Percentiles rank a stretch among this genome's conserved stretches.
Evolutionary conservation across 1,139 yeast genomes (phyloP).

Genomic region (Blastobotrys raffinosifermentans): DNA sequence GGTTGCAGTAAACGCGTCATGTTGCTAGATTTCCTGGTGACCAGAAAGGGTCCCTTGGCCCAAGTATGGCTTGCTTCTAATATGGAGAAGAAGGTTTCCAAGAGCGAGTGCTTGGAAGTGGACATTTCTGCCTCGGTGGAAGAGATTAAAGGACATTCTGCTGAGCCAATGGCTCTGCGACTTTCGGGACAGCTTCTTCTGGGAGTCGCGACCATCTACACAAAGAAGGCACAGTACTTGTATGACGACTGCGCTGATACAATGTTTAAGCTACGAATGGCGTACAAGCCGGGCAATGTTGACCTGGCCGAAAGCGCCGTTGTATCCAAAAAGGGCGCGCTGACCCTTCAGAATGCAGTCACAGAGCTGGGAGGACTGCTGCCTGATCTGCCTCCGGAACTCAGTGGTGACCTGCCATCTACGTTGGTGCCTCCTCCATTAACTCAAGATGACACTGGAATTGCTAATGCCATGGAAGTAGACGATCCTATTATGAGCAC

Average conservation of each 20-base stretch:
- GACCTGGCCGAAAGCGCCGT: conserved; percentile 48
- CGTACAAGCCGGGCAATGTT: conserved; percentile 51
- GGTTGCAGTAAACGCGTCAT: conserved; percentile 7
- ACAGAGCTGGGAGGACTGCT: conserved; percentile 56
- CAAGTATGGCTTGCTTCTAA: conserved; percentile 94
- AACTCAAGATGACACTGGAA: conserved; percentile 4
- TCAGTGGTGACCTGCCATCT: conserved; percentile 22
- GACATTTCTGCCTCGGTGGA: conserved; percentile 64
- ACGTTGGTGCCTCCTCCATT: conserved; percentile 2
- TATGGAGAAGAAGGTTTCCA: conserved; percentile 72
- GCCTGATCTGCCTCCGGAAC: conserved; percentile 17
- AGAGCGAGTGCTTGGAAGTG: conserved; percentile 68
- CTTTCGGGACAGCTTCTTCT: conserved; percentile 82
- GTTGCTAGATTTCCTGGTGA: conserved; percentile 32
- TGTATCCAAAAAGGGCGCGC: conserved; percentile 48
- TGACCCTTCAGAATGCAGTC: conserved; percentile 69
- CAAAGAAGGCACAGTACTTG: conserved; percentile 77
- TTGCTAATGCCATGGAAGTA: conserved; percentile 6
- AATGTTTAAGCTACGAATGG: conserved; percentile 62
- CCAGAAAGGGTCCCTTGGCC: conserved; percentile 78
- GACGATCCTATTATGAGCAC: conserved; percentile 8
- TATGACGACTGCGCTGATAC: conserved; percentile 83
- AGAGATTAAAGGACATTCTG: conserved; percentile 38
- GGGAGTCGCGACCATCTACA: conserved; percentile 85
- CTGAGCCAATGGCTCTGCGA: conserved; percentile 64